Base-by-base conservation (phyloP, 2,329 filamentous ascomycete species). In the Madurella fahalii region DNA sequence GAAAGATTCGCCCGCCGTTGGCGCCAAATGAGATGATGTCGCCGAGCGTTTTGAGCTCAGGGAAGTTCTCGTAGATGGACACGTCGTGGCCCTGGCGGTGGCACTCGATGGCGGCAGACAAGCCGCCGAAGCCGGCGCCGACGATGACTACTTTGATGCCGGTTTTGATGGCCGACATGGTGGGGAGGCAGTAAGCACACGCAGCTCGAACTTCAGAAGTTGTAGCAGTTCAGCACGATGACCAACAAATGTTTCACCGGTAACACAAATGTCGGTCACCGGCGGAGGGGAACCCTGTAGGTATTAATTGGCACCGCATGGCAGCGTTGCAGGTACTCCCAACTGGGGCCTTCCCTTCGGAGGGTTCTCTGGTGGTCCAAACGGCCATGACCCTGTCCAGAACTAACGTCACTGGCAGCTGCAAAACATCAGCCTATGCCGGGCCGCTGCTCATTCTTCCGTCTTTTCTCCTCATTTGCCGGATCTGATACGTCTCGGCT, bases 11-110 rank as follows among this genome's bases (percentile, higher is more conserved):
- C 0, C 81, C 80, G 12, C 74, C 80, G 59, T 85, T 85, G 46
- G 79, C 73, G 2, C 82, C 81, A 58, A 84, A 84, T 12, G 78
- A 80, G 58, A 84, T 85, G 58, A 85, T 83, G 68, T 85, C 80
- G 50, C 82, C 83, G 0, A 85, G 74, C 4, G 73, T 68, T 61
- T 84, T 85, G 52, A 84, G 74, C 51, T 77, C 75, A 8, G 76
- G 71, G 56, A 83, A 84, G 1, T 77, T 74, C 61, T 84, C 82
- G 64, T 83, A 82, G 56, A 85, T 74, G 52, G 76, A 69, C 16
- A 83, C 81, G 12, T 74, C 71, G 64, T 85, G 83, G 15, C 83
- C 83, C 59, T 85, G 80, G 15, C 80, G 76, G 57, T 80, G 75
- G 63, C 81, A 84, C 68, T 86, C 83, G 57, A 86, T 82, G 41